These are phyloP conservation scores for Candida easanensis DNA, from an alignment of 805 yeast genomes.

Conservation along the genomic window DNA sequence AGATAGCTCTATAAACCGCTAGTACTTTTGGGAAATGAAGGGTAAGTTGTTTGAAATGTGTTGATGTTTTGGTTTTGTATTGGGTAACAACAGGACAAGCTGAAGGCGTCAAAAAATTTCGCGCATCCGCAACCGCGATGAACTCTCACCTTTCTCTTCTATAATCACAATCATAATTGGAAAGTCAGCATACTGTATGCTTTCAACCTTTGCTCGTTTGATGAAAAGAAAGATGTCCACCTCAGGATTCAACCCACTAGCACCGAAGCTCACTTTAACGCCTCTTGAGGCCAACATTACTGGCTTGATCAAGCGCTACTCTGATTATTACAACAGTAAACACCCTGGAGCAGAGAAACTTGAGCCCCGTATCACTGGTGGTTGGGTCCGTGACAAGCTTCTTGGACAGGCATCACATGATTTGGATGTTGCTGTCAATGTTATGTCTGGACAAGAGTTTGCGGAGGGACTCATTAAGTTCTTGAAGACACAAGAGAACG, in stretches of 20 bases:
- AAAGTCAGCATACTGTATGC: not conserved
- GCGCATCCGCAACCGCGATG: not conserved
- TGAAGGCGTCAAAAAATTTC: constrained; percentile 1
- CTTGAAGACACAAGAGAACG: constrained; percentile 32
- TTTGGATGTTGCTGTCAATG: constrained; percentile 87
- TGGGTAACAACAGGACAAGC: no score
- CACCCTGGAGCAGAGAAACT: constrained; percentile 25
- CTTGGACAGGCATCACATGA: constrained; percentile 80
- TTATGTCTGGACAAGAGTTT: constrained; percentile 81
- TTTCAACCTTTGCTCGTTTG: not conserved
- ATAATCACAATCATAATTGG: no score
- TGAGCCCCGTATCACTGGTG: constrained; percentile 85
- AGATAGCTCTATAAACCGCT: no score
- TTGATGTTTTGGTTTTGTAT: no score
- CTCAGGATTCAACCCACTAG: constrained; percentile 6
- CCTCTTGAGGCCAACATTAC: constrained; percentile 34
- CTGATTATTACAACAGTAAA: constrained; percentile 3
- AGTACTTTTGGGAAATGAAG: no score
- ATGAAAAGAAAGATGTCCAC: constrained; percentile 18
- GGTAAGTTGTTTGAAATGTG: no score
- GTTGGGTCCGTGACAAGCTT: constrained; percentile 96
- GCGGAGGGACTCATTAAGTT: constrained; percentile 63
- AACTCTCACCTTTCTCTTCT: not conserved
- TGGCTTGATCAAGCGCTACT: not conserved
- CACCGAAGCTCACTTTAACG: constrained; percentile 31